Conservation (phyloP, 2,329 filamentous ascomycete species). For the Exophiala dermatitidis region DNA sequence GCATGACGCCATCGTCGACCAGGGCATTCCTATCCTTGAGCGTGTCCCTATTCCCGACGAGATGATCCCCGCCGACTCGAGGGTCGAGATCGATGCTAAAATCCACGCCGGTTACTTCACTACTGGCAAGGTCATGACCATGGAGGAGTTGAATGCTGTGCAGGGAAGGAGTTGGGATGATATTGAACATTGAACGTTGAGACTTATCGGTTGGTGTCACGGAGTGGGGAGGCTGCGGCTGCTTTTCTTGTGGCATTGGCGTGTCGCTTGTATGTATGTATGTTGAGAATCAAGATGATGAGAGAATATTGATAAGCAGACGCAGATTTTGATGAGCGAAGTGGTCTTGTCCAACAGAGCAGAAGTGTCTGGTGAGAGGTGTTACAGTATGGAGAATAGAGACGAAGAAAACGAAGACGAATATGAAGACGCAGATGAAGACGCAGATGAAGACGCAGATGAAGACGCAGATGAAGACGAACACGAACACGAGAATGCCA, state of each 20-base stretch:
- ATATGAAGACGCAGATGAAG: no score
- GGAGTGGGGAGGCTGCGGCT: no score
- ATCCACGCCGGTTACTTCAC: constrained; percentile 88
- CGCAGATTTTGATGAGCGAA: neutral
- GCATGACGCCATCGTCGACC: constrained; percentile 46
- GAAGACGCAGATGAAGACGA: no score
- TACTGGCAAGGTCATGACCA: constrained; percentile 79
- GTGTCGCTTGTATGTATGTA: no score
- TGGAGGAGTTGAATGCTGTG: constrained; percentile 76
- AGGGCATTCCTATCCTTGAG: constrained; percentile 68
- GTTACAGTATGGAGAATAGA: no score
- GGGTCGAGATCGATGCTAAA: constrained; percentile 97
- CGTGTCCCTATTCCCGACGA: constrained; percentile 87
- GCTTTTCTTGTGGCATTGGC: no score
- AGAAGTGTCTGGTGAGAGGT: no score
- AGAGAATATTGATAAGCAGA: neutral
- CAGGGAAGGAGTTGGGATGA: constrained; percentile 68
- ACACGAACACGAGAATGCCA: no score
- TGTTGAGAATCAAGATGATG: no score
- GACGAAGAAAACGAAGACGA: no score
- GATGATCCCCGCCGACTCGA: constrained; percentile 86
- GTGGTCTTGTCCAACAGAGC: neutral
- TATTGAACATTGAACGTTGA: constrained; percentile 18
- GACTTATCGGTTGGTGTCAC: no score
- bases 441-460: no score